Percentiles rank a stretch among this genome's conserved stretches.
Evolutionary conservation across 2,329 filamentous ascomycete species (phyloP).

Genomic region (Alternaria brassicae): DNA sequence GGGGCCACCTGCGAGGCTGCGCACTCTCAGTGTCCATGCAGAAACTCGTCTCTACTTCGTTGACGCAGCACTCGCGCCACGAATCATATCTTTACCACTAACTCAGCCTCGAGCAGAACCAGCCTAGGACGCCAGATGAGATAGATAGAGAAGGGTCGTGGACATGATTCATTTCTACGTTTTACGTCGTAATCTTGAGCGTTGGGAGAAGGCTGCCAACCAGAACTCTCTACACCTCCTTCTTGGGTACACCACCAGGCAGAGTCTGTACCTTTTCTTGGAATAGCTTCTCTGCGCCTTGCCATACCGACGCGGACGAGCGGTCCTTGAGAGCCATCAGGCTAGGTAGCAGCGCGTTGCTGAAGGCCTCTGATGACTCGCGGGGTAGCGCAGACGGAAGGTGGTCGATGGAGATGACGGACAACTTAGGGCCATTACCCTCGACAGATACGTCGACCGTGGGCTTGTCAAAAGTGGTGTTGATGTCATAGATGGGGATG

Average conservation of each 20-base stretch:
- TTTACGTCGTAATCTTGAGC: background rate
- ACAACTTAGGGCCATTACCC: slow-evolving; percentile 66
- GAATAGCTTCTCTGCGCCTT: slow-evolving; percentile 82
- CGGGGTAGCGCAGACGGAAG: slow-evolving; percentile 73
- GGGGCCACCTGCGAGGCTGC: too few species aligned
- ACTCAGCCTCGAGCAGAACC: too few species aligned
- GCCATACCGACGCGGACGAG: slow-evolving; percentile 78
- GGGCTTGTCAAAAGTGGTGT: slow-evolving; percentile 88
- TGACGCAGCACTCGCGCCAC: background rate
- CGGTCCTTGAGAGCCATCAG: slow-evolving; percentile 80
- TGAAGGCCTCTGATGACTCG: slow-evolving; percentile 87
- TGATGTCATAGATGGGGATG: slow-evolving; percentile 81
- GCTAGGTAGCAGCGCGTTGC: slow-evolving; percentile 76
- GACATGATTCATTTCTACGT: background rate
- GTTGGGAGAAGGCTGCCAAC: background rate
- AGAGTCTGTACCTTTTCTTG: slow-evolving; percentile 78
- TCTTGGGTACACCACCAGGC: slow-evolving; percentile 56
- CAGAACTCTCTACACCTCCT: slow-evolving; percentile 30
- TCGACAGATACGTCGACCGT: slow-evolving; percentile 76
- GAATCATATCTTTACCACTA: too few species aligned
- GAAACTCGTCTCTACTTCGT: too few species aligned
- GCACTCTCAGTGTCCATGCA: too few species aligned
- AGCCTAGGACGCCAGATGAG: background rate
- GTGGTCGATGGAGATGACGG: slow-evolving; percentile 72
- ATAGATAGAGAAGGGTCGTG: background rate